phyloP scores from a whole-genome alignment of 2,329 filamentous ascomycete species.

The Dendrostoma leiphaemia region DNA sequence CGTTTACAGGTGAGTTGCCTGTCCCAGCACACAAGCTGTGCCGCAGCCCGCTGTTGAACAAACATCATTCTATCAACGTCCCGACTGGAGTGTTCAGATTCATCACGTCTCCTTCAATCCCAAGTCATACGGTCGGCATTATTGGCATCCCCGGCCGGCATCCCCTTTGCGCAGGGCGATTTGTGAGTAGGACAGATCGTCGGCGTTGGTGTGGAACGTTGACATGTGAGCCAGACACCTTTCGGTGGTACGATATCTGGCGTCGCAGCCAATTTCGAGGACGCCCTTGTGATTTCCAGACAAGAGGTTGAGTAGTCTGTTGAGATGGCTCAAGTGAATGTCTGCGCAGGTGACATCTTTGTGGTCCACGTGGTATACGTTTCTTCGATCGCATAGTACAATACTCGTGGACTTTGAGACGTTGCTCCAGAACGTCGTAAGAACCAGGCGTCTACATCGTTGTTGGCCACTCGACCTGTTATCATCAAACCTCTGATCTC shows the following conservation, averaged over 20 bases:
- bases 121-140: too few species aligned
- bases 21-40: too few species aligned
- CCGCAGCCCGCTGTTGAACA: too few species aligned
- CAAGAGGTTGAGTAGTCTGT: constrained; percentile 29
- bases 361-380: constrained; percentile 40
- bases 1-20: too few species aligned
- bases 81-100: too few species aligned
- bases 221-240: constrained; percentile 29
- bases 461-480: not conserved
- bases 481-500: too few species aligned
- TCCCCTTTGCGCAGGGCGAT: constrained; percentile 29
- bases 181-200: constrained; percentile 41
- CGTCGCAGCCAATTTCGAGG: constrained; percentile 43
- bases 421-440: constrained; percentile 21
- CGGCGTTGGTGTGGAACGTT: constrained; percentile 31
- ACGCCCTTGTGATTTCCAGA: constrained; percentile 19
- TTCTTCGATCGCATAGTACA: constrained; percentile 38
- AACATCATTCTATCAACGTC: too few species aligned
- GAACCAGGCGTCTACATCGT: not conserved
- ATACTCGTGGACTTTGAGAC: constrained; percentile 35
- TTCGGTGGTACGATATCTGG: constrained; percentile 35
- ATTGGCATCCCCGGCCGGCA: too few species aligned
- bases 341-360: constrained; percentile 27
- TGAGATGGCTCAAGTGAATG: constrained; percentile 33
- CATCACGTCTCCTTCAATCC: too few species aligned